Base-by-base conservation (phyloP, 768 basidiomycete genomes). In the Suillus spraguei region DNA sequence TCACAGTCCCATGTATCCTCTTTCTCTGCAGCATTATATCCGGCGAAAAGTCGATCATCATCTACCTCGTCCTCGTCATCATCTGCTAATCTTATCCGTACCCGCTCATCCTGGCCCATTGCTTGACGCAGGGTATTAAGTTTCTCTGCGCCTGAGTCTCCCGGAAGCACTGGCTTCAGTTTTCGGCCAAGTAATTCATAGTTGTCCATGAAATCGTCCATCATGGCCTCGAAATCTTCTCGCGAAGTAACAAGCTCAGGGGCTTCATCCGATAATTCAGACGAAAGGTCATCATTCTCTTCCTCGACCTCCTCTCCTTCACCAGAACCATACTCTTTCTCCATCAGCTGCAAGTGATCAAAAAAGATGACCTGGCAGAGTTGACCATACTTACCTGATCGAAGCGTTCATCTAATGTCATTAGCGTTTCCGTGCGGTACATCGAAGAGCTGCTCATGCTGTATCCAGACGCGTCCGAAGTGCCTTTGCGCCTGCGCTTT, bases 391-490 rank as follows among this genome's bases (percentile, higher is more conserved):
- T 65, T 67, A 94, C 97, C 83, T 94, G 88, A 69, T 99, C 96
- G 72, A 99, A 99, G 13, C 89, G 85, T 71, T 98, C 94, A 71
- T 99, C 97, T 49, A 99, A 80, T 2, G 88, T 90, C 59, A 92
- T 87, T 35, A 99, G 77, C 1, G 94, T 89, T 68, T 95, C 91
- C 67, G 93, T 99, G 52, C 97, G 87, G 78, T 87, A 92, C 92
- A 99, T 94, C 16, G 94, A 94, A 4, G 94, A 95, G 69, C 94
- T 95, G 74, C 92, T 97, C 95, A 99, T 98, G 72, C 91, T 94
- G 81, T 97, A 97, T 14, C 94, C 95, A 24, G 93, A 94, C 10
- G 93, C 95, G 66, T 94, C 91, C 59, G 92, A 94, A 0, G 87
- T 81, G 4, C 87, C 88, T 68, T 88, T 88, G 66, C 87, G 81